Conservation (phyloP, 2,329 filamentous ascomycete genomes). For the Biscogniauxia sp. region DNA sequence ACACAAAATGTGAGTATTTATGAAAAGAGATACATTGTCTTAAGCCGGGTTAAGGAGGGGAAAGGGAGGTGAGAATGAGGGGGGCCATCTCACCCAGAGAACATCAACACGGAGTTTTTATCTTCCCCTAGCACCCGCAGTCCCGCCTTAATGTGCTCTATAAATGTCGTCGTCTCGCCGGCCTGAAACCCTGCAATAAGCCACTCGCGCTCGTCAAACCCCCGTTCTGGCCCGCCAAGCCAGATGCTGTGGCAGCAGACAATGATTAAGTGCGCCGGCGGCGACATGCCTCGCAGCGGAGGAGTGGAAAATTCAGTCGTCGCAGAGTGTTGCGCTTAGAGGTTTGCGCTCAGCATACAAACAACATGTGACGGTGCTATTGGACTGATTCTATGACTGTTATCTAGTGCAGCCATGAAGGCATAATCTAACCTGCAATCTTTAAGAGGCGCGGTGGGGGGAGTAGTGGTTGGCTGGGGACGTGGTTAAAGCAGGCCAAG, state of each 20-base stretch:
- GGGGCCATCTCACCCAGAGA: conserved; percentile 62
- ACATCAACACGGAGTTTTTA: conserved; percentile 54
- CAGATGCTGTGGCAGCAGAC: conserved; percentile 87
- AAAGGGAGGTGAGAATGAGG: background rate
- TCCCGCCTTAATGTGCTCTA: conserved; percentile 70
- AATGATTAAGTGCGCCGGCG: conserved; percentile 61
- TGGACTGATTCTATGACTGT: no score
- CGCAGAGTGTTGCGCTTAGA: no score
- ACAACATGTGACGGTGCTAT: no score
- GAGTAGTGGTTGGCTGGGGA: no score
- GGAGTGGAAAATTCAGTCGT: no score
- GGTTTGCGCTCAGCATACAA: no score
- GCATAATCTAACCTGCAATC: no score
- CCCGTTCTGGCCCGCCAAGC: conserved; percentile 53
- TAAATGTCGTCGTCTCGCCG: conserved; percentile 76
- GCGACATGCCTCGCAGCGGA: background rate
- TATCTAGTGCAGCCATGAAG: no score
- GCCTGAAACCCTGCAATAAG: conserved; percentile 74
- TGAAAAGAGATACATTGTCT: background rate
- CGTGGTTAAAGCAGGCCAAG: no score
- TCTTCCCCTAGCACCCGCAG: conserved; percentile 50
- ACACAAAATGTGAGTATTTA: no score
- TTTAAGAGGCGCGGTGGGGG: no score
- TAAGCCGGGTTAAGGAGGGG: conserved; percentile 4
- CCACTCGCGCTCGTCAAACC: conserved; percentile 61